Evolutionary conservation across 1,284 basidiomycete species (phyloP), one percentile per base, ranked within the genome.

Genomic region (Ceratobasidium sp.): DNA sequence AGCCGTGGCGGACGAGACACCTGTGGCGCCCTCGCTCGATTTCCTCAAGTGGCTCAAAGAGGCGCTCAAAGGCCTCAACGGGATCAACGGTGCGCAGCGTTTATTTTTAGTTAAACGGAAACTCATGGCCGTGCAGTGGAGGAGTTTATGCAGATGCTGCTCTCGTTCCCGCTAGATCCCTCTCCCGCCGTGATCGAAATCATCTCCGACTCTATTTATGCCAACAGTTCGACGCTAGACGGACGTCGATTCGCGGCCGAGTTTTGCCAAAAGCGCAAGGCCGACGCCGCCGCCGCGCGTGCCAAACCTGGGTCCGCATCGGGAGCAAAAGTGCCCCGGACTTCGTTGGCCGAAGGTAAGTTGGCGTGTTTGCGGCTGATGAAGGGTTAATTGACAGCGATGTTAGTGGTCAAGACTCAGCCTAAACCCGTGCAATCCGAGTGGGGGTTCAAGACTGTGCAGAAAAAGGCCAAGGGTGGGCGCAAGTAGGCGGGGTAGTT

Each of bases 21-120:
- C 86, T 27, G 77, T 84, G 13, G 79, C 87, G 7, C 93, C 94
- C 4, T 93, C 92, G 1, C 76, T 82, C 62, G 96, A 99, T 69
- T 98, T 99, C 80, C 80, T 98, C 75, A 89, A 89, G 75, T 98
- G 97, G 94, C 83, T 94, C 74, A 89, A 87, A 73, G 91, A 94
- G 70, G 89, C 94, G 1, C 80, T 99, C 68, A 93, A 91, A 75
- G 96, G 95, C 6, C 92, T 91, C 75, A 86, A 77, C 73, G 84
- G 87, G 22, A 91, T 94, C 71, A 93, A 93, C 77, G 84, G 92
- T 94, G 74, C 75, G 85, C 20, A 12, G 6, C 80, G 15, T 70
- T 69, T 55, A 22, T 27, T 32, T 10, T 73, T 4, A 56, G 34
- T 72, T 45, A 10, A 47, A 47, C n/a, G 7, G 22, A 12, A 10